Percentiles rank a stretch among this genome's conserved stretches.
Conservation (phyloP, 768 basidiomycete species). For the Phaeolepiota aurea region DNA sequence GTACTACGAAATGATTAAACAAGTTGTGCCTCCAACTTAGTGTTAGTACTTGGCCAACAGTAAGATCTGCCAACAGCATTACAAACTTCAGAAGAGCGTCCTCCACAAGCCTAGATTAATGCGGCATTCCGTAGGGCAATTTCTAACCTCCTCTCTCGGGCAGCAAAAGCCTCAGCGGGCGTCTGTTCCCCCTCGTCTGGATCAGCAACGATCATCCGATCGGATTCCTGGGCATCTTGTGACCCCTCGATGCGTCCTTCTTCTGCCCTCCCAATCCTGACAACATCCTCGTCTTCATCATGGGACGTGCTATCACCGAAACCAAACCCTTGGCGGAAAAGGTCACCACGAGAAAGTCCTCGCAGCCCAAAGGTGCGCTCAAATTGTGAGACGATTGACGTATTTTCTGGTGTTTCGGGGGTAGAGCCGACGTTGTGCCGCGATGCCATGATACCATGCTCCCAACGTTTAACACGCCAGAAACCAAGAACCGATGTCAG, state of each 20-base stretch:
- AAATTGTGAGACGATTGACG: conserved; percentile 24
- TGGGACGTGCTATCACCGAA: too few species aligned
- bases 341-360: conserved; percentile 27
- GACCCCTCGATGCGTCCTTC: conserved; percentile 20
- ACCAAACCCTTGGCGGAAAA: conserved; percentile 40
- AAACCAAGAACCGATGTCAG: conserved; percentile 86
- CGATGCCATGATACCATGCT: conserved; percentile 62
- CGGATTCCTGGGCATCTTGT: conserved; percentile 20
- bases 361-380: conserved; percentile 31
- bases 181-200: conserved; percentile 33
- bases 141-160: conserved; percentile 49
- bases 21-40: too few species aligned
- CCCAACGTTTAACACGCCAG: conserved; percentile 89
- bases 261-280: conserved; percentile 17
- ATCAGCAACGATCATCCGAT: conserved; percentile 31
- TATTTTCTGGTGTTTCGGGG: conserved; percentile 11
- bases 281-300: conserved; percentile 18
- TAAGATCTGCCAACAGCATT: neutral
- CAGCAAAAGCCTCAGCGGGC: conserved; percentile 41
- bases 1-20: neutral
- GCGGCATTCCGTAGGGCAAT: conserved; percentile 57
- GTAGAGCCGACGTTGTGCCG: conserved; percentile 19
- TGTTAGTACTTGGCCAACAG: neutral
- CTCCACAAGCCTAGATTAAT: conserved; percentile 53
- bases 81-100: neutral